phyloP scores from a whole-genome alignment of 78 protist species.

The Dictyostelium firmibasis region DNA sequence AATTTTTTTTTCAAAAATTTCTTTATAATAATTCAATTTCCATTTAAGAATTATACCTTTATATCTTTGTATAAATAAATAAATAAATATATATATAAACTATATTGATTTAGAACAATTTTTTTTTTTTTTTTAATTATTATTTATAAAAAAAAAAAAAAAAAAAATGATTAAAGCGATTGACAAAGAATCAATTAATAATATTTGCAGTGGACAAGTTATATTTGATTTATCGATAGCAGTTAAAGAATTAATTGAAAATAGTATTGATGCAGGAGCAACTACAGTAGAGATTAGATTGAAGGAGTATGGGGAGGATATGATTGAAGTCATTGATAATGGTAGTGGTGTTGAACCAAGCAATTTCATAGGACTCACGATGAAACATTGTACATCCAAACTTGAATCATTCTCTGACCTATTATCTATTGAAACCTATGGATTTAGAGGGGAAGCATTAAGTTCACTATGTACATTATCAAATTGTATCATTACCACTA shows the following conservation, averaged over 20 bases:
- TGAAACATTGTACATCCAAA: conserved; percentile 92
- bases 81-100: too few relatives aligned
- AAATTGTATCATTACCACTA: conserved; percentile 7
- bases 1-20: not conserved
- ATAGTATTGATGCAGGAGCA: conserved; percentile 95
- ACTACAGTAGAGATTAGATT: conserved; percentile 75
- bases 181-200: conserved; percentile 76
- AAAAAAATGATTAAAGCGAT: conserved; percentile 33
- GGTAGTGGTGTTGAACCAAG: conserved; percentile 87
- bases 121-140: not conserved
- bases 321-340: conserved; percentile 90
- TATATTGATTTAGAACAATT: too few relatives aligned
- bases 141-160: not conserved
- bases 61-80: too few relatives aligned
- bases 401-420: conserved; percentile 86
- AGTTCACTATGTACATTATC: conserved; percentile 88
- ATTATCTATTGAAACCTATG: conserved; percentile 81
- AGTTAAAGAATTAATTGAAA: conserved; percentile 96
- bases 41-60: not conserved
- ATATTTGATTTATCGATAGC: conserved; percentile 88
- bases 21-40: not conserved
- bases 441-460: conserved; percentile 98
- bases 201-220: conserved; percentile 93
- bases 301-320: conserved; percentile 54
- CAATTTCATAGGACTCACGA: conserved; percentile 66